Conservation (phyloP, 768 basidiomycete species). For the Gloeostereum incarnatum region DNA sequence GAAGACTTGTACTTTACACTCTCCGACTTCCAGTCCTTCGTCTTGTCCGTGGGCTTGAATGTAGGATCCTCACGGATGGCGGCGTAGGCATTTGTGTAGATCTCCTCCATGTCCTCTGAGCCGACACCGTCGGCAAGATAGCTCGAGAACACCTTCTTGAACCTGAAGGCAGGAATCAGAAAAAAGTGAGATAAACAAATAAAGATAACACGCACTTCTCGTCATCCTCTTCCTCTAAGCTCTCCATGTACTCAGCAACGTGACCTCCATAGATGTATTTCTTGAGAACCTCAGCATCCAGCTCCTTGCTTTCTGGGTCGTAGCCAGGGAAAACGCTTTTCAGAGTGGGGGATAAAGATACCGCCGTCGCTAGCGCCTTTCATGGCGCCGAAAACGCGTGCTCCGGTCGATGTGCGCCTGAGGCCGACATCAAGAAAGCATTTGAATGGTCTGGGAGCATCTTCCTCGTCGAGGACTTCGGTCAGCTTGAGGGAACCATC, state of each 20-base stretch:
- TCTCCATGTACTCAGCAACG: constrained; percentile 99
- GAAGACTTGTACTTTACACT: constrained; percentile 54
- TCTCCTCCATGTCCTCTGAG: constrained; percentile 95
- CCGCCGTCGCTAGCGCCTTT: constrained; percentile 99
- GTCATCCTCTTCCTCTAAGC: constrained; percentile 98
- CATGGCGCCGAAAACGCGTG: constrained; percentile 96
- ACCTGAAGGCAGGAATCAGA: constrained; percentile 33
- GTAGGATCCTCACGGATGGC: constrained; percentile 93
- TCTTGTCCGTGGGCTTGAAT: constrained; percentile 86
- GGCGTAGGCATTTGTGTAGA: constrained; percentile 87
- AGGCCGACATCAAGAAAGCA: constrained; percentile 97
- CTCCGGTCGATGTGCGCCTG: constrained; percentile 94
- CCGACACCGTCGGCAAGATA: constrained; percentile 95
- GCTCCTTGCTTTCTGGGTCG: constrained; percentile 85
- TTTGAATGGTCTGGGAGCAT: constrained; percentile 98
- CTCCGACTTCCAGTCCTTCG: constrained; percentile 88
- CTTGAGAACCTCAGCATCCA: constrained; percentile 91
- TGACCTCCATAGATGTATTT: constrained; percentile 98
- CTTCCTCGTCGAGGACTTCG: constrained; percentile 84
- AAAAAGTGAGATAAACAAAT: constrained; percentile 5
- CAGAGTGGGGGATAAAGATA: constrained; percentile 95
- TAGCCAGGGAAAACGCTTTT: constrained; percentile 98
- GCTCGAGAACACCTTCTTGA: constrained; percentile 94
- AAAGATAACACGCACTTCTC: constrained; percentile 54
- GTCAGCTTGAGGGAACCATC: constrained; percentile 79